These are phyloP conservation scores for Epichloe typhina DNA, from an alignment of 2,329 filamentous ascomycete species.

Conservation along the genomic window DNA sequence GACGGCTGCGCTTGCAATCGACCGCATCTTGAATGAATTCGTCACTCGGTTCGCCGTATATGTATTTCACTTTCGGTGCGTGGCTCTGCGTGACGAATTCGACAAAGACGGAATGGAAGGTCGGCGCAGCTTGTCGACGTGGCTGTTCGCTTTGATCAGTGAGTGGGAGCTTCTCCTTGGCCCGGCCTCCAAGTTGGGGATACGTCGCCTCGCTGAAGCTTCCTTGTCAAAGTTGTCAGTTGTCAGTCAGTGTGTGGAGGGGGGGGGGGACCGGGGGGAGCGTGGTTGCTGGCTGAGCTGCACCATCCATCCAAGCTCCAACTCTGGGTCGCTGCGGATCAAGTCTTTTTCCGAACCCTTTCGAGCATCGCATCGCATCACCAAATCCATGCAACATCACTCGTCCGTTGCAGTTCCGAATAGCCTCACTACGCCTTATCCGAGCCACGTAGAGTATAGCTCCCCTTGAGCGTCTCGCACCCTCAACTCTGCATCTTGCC, in stretches of 20 bases:
- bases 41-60: not conserved
- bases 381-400: not conserved
- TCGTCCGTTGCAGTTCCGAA: not conserved
- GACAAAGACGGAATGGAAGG: not conserved
- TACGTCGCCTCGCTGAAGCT: conserved; percentile 22
- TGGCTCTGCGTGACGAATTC: not conserved
- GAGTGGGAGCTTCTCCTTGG: conserved; percentile 5
- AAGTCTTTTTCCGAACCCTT: not conserved
- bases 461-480: not conserved
- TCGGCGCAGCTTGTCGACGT: not conserved
- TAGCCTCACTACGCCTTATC: not conserved
- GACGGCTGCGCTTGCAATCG: conserved; percentile 56
- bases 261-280: not conserved
- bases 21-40: conserved; percentile 46
- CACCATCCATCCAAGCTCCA: no score
- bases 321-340: not conserved
- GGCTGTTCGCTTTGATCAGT: conserved; percentile 8
- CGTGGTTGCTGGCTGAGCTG: not conserved
- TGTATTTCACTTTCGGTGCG: not conserved
- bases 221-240: not conserved
- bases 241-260: not conserved
- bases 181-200: conserved; percentile 13
- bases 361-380: not conserved
- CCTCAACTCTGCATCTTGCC: not conserved
- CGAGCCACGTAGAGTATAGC: not conserved